A percentile compares a stretch with the other conserved stretches of the same genome.
Conservation (phyloP, 2,329 filamentous ascomycete species). For the Aspergillus arachidicola region DNA sequence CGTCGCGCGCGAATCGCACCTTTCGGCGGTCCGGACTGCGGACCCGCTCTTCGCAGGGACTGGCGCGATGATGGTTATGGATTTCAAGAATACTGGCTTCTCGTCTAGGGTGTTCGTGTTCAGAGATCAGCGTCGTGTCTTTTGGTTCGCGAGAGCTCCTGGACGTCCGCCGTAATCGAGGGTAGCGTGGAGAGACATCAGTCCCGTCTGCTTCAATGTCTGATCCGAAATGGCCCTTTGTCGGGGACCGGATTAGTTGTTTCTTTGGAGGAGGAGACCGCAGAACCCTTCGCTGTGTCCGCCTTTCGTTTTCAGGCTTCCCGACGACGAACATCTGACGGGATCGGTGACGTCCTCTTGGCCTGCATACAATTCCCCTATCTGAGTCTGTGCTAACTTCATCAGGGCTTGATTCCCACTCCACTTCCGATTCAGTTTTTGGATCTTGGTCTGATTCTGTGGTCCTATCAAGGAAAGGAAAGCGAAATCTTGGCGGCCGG, state of each 20-base stretch:
- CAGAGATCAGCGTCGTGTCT: slow-evolving; percentile 22
- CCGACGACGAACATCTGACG: slow-evolving; percentile 19
- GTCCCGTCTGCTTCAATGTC: slow-evolving; percentile 1
- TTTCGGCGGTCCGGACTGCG: slow-evolving; percentile 12
- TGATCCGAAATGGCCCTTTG: neutral
- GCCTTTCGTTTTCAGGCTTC: slow-evolving; percentile 6
- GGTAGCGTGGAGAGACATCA: neutral
- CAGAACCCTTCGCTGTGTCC: neutral
- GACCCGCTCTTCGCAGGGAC: slow-evolving; percentile 6
- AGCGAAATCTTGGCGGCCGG: slow-evolving; percentile 12
- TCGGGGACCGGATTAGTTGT: slow-evolving; percentile 10
- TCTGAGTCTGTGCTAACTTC: neutral
- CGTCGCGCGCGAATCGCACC: slow-evolving; percentile 22
- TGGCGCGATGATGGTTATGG: slow-evolving; percentile 14
- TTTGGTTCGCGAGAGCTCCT: slow-evolving; percentile 15
- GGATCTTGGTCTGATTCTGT: neutral
- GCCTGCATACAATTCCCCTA: neutral
- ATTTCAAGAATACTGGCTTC: slow-evolving; percentile 15
- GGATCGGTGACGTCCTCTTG: slow-evolving; percentile 12
- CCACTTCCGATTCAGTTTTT: neutral
- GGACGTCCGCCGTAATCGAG: slow-evolving; percentile 7
- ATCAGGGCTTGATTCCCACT: neutral
- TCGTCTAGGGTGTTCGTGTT: slow-evolving; percentile 20
- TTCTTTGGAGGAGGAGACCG: slow-evolving; percentile 9
- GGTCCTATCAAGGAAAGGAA: slow-evolving; percentile 20